Evolutionary conservation across 371 early-diverging fungal genomes (phyloP).

Genomic region (Fennellomyces sp.): DNA sequence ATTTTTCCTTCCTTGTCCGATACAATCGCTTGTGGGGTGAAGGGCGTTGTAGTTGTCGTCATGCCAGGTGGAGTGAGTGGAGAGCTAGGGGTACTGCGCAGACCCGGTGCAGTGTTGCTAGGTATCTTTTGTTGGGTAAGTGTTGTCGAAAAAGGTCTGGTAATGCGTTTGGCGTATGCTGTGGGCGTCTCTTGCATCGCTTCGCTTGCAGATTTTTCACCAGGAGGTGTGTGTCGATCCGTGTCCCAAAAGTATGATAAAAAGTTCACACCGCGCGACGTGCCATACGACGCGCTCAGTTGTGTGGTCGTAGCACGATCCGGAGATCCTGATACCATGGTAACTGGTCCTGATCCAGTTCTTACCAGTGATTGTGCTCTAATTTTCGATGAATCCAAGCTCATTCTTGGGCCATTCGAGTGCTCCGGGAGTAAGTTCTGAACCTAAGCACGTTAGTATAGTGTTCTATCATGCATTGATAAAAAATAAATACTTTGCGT

Average conservation of each 20-base stretch:
- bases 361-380: conserved; percentile 11
- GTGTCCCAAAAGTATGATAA: conserved; percentile 42
- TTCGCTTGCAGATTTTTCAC: conserved; percentile 5
- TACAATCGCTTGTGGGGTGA: conserved; percentile 15
- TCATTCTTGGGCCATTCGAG: background rate
- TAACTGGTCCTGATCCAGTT: conserved; percentile 15
- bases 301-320: conserved; percentile 21
- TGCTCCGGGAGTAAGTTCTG: background rate
- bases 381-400: background rate
- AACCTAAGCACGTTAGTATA: no score
- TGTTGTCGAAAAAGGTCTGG: conserved; percentile 16
- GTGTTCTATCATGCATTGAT: no score
- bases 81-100: conserved; percentile 23
- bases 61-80: background rate
- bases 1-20: conserved; percentile 47
- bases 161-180: conserved; percentile 20
- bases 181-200: background rate
- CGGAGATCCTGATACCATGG: conserved; percentile 8
- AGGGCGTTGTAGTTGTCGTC: conserved; percentile 1
- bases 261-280: conserved; percentile 21
- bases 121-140: conserved; percentile 30
- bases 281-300: conserved; percentile 41
- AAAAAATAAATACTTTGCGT: background rate
- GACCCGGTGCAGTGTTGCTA: conserved; percentile 49
- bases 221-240: conserved; percentile 14